Base-by-base conservation (phyloP, 2,329 filamentous ascomycete genomes). In the Colletotrichum trifolii region DNA sequence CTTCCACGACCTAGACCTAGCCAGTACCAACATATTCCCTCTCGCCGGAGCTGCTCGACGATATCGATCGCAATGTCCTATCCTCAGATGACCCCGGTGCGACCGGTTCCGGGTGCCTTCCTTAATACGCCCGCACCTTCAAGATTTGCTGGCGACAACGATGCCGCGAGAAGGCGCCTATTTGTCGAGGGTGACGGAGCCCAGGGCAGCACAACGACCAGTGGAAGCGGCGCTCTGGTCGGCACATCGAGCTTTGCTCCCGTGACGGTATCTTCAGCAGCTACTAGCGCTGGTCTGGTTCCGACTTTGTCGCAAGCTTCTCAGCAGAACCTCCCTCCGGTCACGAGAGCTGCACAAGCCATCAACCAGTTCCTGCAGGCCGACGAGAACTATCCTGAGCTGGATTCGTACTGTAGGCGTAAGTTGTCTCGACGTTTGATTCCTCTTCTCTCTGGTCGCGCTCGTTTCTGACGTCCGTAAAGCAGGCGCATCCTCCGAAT, bases 401-500 rank as follows among this genome's bases (percentile, higher is more conserved):
- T 99, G 15, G 95, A 98, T 76, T 91, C 88, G 63, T 97, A 97
- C 79, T 89, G 96, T 72, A 88, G 90, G 79, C 93, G 94, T 96
- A 83, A 84, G 92, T 86, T 2, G 0, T 25, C 4, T 25, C 25
- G 9, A 5, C 46, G 6, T 2, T 1, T 4, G 3, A 3, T 13
- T 17, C 7, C 13, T 4, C 5, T 8, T 33, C 6, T n/a, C 47
- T 3, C 8, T 4, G 3, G 10, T 13, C 0, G 7, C 25, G 7
- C 48, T 15, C 10, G 17, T 12, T 68, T 61, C 75, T 78, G 64
- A 77, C 69, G n/a, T 38, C n/a, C 39, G 6, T 43, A 68, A 60
- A 96, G 93, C 94, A 81, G 94, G 96, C 69, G 89, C 91, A 69
- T 97, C 94, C 6, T 95, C 92, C 72, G 94, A 97, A 69, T 98